These are phyloP conservation scores for Styphnolobium japonicum DNA, from an alignment of 306 rosid species.

Conservation along the genomic window DNA sequence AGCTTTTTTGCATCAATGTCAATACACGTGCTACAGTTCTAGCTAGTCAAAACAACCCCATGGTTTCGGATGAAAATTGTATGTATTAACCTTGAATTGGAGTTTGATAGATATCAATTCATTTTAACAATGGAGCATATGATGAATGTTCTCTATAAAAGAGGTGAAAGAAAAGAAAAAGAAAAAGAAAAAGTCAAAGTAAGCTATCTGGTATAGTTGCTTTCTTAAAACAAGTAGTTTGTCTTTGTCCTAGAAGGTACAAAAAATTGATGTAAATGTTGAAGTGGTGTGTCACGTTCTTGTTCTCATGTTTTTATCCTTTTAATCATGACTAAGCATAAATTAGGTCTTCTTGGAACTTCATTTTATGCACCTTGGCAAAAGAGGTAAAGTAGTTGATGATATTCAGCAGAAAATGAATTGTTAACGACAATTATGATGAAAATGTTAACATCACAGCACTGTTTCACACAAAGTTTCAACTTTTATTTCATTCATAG, in stretches of 20 bases:
- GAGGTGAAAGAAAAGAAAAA: not conserved
- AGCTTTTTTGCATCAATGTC: not conserved
- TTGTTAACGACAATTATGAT: not conserved
- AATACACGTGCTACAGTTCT: not conserved
- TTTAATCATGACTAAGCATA: no score
- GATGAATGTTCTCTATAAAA: not conserved
- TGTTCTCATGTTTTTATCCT: not conserved
- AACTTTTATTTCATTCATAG: not conserved
- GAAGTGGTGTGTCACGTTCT: not conserved
- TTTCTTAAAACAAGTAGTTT: not conserved
- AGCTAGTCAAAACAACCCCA: not conserved
- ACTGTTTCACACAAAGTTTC: not conserved
- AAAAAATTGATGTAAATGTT: not conserved
- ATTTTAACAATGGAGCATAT: not conserved
- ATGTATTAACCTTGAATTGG: not conserved
- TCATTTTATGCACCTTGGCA: not conserved
- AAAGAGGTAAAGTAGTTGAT: not conserved
- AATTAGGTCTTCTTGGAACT: no score
- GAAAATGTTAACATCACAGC: not conserved
- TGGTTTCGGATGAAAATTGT: not conserved
- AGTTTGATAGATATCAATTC: not conserved
- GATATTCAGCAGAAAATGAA: not conserved
- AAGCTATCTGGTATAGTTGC: not conserved
- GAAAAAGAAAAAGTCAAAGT: not conserved
- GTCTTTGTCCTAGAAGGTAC: not conserved